These are phyloP conservation scores for Gentiana dahurica DNA, from an alignment of 257 asterid genomes.

Conservation along the genomic window DNA sequence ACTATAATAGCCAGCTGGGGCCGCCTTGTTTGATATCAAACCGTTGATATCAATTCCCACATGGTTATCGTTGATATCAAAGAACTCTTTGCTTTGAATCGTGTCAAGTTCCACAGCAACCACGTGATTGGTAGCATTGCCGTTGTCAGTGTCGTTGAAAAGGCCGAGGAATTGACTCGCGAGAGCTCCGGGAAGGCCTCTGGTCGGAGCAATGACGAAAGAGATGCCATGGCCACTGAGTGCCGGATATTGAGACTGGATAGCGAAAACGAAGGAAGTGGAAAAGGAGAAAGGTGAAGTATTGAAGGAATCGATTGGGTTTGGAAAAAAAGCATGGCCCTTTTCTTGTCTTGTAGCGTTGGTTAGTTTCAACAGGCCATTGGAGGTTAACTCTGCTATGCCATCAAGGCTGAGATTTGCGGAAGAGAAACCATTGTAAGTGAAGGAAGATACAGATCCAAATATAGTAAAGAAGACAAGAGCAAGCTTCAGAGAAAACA, in stretches of 20 bases:
- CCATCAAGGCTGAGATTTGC: constrained; percentile 45
- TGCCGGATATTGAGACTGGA: constrained; percentile 26
- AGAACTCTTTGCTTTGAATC: constrained; percentile 23
- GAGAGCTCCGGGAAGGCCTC: constrained; percentile 22
- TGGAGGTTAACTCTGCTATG: constrained; percentile 25
- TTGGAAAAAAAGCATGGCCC: constrained; percentile 50
- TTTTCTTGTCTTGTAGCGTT: constrained; percentile 24
- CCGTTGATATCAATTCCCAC: constrained; percentile 48
- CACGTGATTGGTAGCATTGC: constrained; percentile 35
- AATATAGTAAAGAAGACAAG: constrained; percentile 6
- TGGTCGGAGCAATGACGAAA: constrained; percentile 47
- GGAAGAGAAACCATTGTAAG: constrained; percentile 40
- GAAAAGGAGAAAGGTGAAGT: constrained; percentile 39
- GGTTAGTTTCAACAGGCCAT: constrained; percentile 39
- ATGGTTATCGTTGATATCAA: constrained; percentile 42
- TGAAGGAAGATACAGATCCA: constrained; percentile 16
- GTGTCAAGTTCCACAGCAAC: constrained; percentile 60
- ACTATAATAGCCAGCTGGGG: constrained; percentile 13
- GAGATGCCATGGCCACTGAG: constrained; percentile 50
- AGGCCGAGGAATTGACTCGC: constrained; percentile 44
- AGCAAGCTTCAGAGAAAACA: constrained; percentile 17
- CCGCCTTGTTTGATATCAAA: constrained; percentile 14
- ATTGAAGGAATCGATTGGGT: constrained; percentile 46
- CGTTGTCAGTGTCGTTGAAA: constrained; percentile 39
- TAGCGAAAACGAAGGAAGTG: constrained; percentile 46